Evolutionary conservation across 352 stramenopile species (phyloP).

Genomic region (Plasmopara muralis): DNA sequence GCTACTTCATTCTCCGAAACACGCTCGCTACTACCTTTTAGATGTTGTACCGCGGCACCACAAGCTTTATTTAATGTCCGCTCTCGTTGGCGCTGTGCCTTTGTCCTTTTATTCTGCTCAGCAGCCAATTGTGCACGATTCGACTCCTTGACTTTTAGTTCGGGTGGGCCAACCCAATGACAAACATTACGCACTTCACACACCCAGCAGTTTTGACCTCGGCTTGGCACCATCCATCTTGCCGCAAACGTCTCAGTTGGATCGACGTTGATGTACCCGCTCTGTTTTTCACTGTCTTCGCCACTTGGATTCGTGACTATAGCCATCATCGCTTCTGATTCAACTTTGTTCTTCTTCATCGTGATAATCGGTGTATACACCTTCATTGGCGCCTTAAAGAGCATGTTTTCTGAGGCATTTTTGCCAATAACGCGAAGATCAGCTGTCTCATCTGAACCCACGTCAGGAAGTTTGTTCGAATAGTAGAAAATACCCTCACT

Average conservation of each 20-base stretch:
- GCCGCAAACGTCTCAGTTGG: slow-evolving; percentile 53
- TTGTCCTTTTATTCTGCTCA: slow-evolving; percentile 17
- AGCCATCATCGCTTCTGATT: slow-evolving; percentile 53
- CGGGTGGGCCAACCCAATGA: slow-evolving; percentile 45
- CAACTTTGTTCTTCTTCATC: slow-evolving; percentile 8
- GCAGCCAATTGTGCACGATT: slow-evolving; percentile 6
- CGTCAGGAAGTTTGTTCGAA: slow-evolving; percentile 33
- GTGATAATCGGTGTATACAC: slow-evolving; percentile 43
- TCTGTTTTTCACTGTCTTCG: slow-evolving; percentile 50
- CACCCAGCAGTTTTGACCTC: slow-evolving; percentile 57
- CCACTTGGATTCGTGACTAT: slow-evolving; percentile 58
- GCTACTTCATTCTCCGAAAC: slow-evolving; percentile 5
- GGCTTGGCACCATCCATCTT: slow-evolving; percentile 66
- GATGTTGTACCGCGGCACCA: slow-evolving; percentile 5
- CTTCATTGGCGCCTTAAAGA: slow-evolving; percentile 69
- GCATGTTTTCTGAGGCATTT: slow-evolving; percentile 53
- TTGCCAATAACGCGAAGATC: slow-evolving; percentile 55
- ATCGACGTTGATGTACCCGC: slow-evolving; percentile 68
- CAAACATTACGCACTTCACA: slow-evolving; percentile 66
- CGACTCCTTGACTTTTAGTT: slow-evolving; percentile 27
- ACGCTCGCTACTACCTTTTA: slow-evolving; percentile 2
- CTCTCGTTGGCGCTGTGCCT: slow-evolving; percentile 11
- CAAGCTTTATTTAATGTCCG: slow-evolving; percentile 12
- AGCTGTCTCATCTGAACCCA: slow-evolving; percentile 17
- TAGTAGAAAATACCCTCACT: slow-evolving; percentile 75